Evolutionary conservation across 1,284 basidiomycete genomes (phyloP).

Genomic region (Melampsora americana): DNA sequence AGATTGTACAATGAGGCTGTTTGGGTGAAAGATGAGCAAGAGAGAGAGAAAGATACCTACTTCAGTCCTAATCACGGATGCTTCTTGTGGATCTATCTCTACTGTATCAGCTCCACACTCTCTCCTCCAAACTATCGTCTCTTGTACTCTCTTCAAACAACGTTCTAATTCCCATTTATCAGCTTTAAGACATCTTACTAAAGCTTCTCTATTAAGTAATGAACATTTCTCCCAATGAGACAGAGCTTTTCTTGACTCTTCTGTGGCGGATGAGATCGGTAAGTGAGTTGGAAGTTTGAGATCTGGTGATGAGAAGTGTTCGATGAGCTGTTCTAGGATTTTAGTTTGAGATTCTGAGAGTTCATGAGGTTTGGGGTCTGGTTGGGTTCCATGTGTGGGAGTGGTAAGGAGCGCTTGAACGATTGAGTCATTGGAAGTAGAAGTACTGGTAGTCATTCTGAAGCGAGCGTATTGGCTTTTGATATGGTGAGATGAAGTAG

Average conservation of each 20-base stretch:
- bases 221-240: conserved; percentile 54
- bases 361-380: neutral
- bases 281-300: neutral
- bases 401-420: conserved; percentile 1
- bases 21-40: too few relatives aligned
- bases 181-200: conserved; percentile 54
- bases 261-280: neutral
- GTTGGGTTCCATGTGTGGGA: conserved; percentile 1
- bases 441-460: neutral
- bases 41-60: neutral
- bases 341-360: neutral
- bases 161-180: conserved; percentile 54
- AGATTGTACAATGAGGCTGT: neutral
- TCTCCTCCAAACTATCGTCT: conserved; percentile 55
- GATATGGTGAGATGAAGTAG: neutral
- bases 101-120: conserved; percentile 55
- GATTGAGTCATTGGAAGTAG: neutral
- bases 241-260: conserved; percentile 21
- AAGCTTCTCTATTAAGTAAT: conserved; percentile 50
- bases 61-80: conserved; percentile 11
- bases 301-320: conserved; percentile 2
- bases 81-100: conserved; percentile 26
- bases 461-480: neutral
- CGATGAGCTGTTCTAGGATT: neutral
- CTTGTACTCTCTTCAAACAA: conserved; percentile 53